Percentiles rank a stretch among this genome's conserved stretches.
Conservation (phyloP, 163 green algal species). For the Volvox carteri region DNA sequence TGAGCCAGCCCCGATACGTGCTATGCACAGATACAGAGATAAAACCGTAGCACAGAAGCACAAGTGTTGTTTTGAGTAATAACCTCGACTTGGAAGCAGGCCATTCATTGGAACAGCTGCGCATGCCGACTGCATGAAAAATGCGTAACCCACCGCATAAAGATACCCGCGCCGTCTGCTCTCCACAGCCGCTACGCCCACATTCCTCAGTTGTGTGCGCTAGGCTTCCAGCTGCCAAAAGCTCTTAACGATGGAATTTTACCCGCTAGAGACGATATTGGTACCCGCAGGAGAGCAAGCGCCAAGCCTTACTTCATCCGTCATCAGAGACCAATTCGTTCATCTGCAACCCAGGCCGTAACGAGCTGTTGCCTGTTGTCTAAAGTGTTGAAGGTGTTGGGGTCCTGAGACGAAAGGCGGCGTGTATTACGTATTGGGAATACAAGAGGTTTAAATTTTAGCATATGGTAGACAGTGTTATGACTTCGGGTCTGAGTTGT, state of each 20-base stretch:
- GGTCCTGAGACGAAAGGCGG: not conserved
- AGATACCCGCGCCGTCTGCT: not conserved
- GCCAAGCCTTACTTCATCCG: no score
- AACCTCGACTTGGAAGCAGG: no score
- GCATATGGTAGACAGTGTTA: not conserved
- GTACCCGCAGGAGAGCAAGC: not conserved
- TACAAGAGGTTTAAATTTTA: not conserved
- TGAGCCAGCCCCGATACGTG: no score
- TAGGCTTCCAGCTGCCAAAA: not conserved
- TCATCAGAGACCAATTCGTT: no score
- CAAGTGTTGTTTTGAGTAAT: no score
- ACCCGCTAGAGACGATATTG: not conserved
- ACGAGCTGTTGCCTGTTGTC: no score
- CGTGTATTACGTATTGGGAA: not conserved
- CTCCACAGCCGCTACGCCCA: not conserved
- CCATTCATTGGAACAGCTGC: no score
- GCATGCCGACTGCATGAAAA: no score
- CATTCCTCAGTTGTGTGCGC: not conserved
- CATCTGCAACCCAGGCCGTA: no score
- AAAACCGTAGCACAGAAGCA: no score
- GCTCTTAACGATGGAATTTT: not conserved
- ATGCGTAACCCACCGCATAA: not conserved
- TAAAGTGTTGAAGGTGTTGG: no score
- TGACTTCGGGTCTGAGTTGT: not conserved
- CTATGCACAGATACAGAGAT: no score